These are phyloP conservation scores for Trichoderma sp. DNA, from an alignment of 2,329 filamentous ascomycete genomes.

Conservation along the genomic window DNA sequence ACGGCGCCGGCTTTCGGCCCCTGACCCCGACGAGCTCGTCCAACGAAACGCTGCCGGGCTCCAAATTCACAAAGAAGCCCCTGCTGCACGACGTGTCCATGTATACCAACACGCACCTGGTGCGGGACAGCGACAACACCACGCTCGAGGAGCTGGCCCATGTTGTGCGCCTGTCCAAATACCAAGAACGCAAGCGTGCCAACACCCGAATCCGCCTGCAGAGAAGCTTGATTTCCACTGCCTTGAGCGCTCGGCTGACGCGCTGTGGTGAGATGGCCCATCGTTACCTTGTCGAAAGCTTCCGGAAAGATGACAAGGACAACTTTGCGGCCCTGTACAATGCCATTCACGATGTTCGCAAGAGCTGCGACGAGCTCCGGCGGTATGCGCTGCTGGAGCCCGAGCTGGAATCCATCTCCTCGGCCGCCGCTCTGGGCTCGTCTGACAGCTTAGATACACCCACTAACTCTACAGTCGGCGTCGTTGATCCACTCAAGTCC, in stretches of 20 bases:
- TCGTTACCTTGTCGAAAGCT: slow-evolving; percentile 74
- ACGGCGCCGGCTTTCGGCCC: slow-evolving; percentile 32
- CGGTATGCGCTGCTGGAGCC: slow-evolving; percentile 72
- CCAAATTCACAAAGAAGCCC: slow-evolving; percentile 47
- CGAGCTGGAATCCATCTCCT: slow-evolving; percentile 62
- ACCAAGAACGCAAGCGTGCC: slow-evolving; percentile 77
- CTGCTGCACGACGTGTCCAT: slow-evolving; percentile 66
- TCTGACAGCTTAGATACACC: slow-evolving; percentile 54
- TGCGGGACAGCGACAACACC: slow-evolving; percentile 64
- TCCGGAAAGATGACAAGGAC: slow-evolving; percentile 77
- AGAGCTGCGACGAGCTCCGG: slow-evolving; percentile 72
- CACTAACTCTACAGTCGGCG: slow-evolving; percentile 44
- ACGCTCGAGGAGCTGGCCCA: slow-evolving; percentile 77
- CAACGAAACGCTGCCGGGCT: slow-evolving; percentile 18
- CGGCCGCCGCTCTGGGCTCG: slow-evolving; percentile 46
- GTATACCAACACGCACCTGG: slow-evolving; percentile 63
- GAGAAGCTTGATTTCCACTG: slow-evolving; percentile 72
- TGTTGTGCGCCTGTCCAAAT: slow-evolving; percentile 73
- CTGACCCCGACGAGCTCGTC: slow-evolving; percentile 43
- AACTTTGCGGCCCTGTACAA: slow-evolving; percentile 73
- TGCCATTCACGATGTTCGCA: slow-evolving; percentile 76
- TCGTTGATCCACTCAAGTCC: slow-evolving; percentile 42
- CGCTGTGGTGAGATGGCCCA: slow-evolving; percentile 74
- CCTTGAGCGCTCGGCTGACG: slow-evolving; percentile 71
- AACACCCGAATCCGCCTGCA: slow-evolving; percentile 74